phyloP scores from a whole-genome alignment of 208 protist genomes.

The Trypanosoma boissoni region DNA sequence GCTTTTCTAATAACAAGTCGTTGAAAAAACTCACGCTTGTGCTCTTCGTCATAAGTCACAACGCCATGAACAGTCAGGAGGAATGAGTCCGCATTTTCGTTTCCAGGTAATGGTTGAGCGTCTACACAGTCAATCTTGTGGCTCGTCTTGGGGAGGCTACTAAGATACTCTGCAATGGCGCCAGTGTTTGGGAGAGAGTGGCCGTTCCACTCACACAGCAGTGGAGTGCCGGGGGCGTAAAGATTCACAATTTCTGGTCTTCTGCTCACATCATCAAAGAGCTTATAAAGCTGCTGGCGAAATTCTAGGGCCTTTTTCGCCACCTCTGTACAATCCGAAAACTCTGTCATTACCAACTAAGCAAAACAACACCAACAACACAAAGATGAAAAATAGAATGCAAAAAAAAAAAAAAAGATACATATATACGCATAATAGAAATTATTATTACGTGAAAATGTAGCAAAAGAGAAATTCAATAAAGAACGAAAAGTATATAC shows the following conservation, averaged over 20 bases:
- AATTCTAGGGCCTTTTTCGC: constrained; percentile 83
- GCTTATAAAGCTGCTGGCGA: constrained; percentile 70
- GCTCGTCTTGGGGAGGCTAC: constrained; percentile 55
- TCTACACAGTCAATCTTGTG: constrained; percentile 84
- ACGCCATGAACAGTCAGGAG: constrained; percentile 75
- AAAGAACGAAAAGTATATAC: too few relatives aligned
- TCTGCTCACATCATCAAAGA: constrained; percentile 62
- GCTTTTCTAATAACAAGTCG: constrained; percentile 73
- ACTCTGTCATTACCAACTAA: constrained; percentile 43
- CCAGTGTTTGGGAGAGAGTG: constrained; percentile 52
- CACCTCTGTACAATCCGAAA: constrained; percentile 69
- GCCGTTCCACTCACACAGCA: constrained; percentile 89
- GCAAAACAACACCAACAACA: neutral
- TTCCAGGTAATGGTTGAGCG: constrained; percentile 87
- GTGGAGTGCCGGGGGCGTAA: constrained; percentile 65
- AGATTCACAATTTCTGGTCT: constrained; percentile 53
- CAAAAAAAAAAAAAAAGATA: constrained; percentile 10
- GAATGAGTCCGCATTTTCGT: constrained; percentile 74
- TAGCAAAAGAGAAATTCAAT: too few relatives aligned
- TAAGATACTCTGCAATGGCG: constrained; percentile 64
- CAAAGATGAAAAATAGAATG: constrained; percentile 1
- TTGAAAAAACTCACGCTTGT: constrained; percentile 86
- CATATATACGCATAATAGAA: neutral
- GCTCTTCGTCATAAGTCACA: constrained; percentile 86
- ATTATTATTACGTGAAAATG: too few relatives aligned